Conservation (phyloP, 176 grass and related monocot species). For the Paspalum notatum region DNA sequence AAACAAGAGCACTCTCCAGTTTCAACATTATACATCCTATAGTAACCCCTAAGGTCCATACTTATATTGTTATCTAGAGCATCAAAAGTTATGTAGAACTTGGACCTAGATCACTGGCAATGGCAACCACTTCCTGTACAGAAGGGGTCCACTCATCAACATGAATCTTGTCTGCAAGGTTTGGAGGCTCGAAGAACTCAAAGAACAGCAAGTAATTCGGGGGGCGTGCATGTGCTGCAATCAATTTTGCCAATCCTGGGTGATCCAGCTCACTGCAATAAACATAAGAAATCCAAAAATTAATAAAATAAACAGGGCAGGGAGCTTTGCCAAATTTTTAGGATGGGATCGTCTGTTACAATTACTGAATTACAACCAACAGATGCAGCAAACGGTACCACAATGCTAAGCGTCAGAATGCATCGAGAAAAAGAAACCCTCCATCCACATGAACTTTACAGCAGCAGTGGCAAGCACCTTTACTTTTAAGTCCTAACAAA, state of each 20-base stretch:
- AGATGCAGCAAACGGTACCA: neutral
- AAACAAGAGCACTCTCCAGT: neutral
- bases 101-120: conserved; percentile 79
- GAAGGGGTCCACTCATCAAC: conserved; percentile 80
- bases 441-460: neutral
- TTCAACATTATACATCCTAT: neutral
- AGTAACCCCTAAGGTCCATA: neutral
- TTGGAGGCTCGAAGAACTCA: conserved; percentile 86
- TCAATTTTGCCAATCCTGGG: conserved; percentile 72
- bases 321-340: neutral
- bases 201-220: conserved; percentile 92
- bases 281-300: conserved; percentile 1
- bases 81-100: conserved; percentile 21
- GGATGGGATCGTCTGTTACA: neutral
- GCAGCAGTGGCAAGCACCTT: neutral
- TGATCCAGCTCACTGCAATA: conserved; percentile 81
- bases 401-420: neutral
- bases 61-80: conserved; percentile 15
- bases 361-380: too few relatives aligned
- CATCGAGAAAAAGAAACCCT: neutral
- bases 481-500: neutral
- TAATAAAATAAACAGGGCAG: neutral
- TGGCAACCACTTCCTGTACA: conserved; percentile 61
- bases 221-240: conserved; percentile 81
- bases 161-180: conserved; percentile 84